Evolutionary conservation across 2,329 filamentous ascomycete genomes (phyloP).

Genomic region (Penicillium freii): DNA sequence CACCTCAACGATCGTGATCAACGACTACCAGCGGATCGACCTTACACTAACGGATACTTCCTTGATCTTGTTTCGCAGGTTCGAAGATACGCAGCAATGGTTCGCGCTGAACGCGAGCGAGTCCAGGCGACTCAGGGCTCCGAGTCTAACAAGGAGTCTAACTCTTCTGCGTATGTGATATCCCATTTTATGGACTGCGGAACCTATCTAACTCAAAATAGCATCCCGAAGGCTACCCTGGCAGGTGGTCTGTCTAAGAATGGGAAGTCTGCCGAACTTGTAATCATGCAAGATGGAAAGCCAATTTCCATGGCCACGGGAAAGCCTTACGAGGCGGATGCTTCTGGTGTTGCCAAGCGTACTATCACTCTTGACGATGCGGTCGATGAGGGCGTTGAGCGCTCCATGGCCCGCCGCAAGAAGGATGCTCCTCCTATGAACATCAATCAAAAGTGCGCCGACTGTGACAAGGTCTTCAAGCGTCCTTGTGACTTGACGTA

Average conservation of each 20-base stretch:
- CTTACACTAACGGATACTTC: slow-evolving; percentile 95
- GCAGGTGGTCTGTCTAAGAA: slow-evolving; percentile 78
- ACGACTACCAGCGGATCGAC: slow-evolving; percentile 76
- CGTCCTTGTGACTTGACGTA: slow-evolving; percentile 88
- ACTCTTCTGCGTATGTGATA: slow-evolving; percentile 29
- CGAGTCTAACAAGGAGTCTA: slow-evolving; percentile 43
- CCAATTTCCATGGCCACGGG: slow-evolving; percentile 74
- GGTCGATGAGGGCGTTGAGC: slow-evolving; percentile 75
- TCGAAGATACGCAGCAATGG: slow-evolving; percentile 79
- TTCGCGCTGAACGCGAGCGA: slow-evolving; percentile 71
- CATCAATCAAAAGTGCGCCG: slow-evolving; percentile 74
- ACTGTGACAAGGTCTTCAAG: slow-evolving; percentile 92
- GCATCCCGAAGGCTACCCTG: slow-evolving; percentile 66
- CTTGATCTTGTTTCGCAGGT: slow-evolving; percentile 95
- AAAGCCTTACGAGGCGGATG: slow-evolving; percentile 55
- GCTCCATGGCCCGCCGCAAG: slow-evolving; percentile 93
- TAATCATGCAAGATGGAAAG: slow-evolving; percentile 72
- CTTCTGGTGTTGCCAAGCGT: slow-evolving; percentile 51
- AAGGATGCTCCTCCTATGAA: slow-evolving; percentile 87
- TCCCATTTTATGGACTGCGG: not conserved
- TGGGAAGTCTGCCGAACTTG: slow-evolving; percentile 78
- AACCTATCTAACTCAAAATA: slow-evolving; percentile 18
- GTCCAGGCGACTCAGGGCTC: slow-evolving; percentile 55
- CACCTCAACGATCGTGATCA: slow-evolving; percentile 83
- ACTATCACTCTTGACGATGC: slow-evolving; percentile 53